Evolutionary conservation across 2,329 filamentous ascomycete species (phyloP), one percentile per base, ranked within the genome.

Genomic region (Phialocephala subalpina): DNA sequence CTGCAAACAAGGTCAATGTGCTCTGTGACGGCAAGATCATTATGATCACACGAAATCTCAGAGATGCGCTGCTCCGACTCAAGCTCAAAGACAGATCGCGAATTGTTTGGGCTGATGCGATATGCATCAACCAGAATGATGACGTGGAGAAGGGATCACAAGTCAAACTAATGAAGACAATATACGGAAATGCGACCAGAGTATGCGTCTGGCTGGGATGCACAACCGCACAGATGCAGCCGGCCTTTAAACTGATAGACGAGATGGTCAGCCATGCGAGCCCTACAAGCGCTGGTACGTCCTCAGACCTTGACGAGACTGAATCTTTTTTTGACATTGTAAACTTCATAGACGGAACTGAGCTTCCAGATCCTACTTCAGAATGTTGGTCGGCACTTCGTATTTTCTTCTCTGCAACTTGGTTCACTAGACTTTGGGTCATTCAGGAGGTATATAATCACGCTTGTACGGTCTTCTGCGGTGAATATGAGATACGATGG

Each of bases 61-160:
- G 52, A 14, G 2, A 42, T 49, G 63, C 63, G 7, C 55, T 65
- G 36, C 47, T 47, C 22, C 58, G 63, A 55, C 40, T 65, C 18
- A 42, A 33, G 35, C 47, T 63, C 45, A 42, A 59, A 53, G 64
- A 66, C 20, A 62, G 47, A 47, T 20, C 64, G 56, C 53, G 33
- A 62, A 38, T 64, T 27, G 8, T 72, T 25, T 74, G 70, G 71
- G 69, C 67, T 36, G 73, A 73, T 62, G 70, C 71, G 14, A 66
- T 74, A 56, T 73, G 72, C 58, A 73, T 74, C 38, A 72, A 75
- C 59, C 73, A 75, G 57, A 45, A 45, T 9, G 67, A 73, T 52
- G 65, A 59, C 42, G 58, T 63, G 7, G 74, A 75, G 62, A 67
- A 68, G 36, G 67, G 65, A 47, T 61, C 67, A 12, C 72, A 74